Base-by-base conservation (phyloP, 768 basidiomycete genomes). In the Boletus rufocinnamomeus region DNA sequence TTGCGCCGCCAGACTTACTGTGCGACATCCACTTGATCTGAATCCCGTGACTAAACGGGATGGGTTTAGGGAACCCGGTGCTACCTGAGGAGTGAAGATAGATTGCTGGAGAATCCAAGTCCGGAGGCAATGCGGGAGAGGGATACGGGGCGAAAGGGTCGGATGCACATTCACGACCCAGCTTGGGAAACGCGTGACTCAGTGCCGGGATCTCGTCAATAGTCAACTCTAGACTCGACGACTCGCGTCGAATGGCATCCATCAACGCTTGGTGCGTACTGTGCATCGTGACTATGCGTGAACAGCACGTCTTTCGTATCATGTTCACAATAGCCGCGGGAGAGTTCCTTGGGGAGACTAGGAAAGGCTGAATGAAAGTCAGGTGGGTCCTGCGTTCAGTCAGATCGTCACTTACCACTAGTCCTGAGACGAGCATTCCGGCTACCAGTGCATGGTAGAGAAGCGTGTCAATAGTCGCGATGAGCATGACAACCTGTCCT, bases 31-130 rank as follows among this genome's bases (percentile, higher is more conserved):
- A 76, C 38, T 78, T 68, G 2, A 70, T 52, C 21, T 78, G 53
- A 3, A 63, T 62, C 27, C 62, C 64, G 52, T 76, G 69, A 1
- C 69, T 74, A 27, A 75, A 67, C 1, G 71, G 57, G 30, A 83
- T 75, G 4, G 77, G 62, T 58, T 80, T 81, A 0, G 82, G 80
- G 43, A 78, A 68, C 5, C 81, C 81, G 0, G 82, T 81, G 43
- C 79, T 81, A 11, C 81, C 68, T 0, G 62, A 69, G 3, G 68
- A 69, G 9, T 67, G 66, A 10, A 62, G 25, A 11, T 69, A 69
- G 25, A 69, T 50, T 0, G 54, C 62, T 2, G 62, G 54, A 1
- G 45, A 48, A 50, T 65, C 56, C 52, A 60, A 28, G 10, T 61
- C 50, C 14, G 65, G 64, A 10, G 53, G 58, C 5, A 10, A 19